Evolutionary conservation across 1,284 basidiomycete genomes (phyloP).

Genomic region (Pyrrhoderma lamaoense): DNA sequence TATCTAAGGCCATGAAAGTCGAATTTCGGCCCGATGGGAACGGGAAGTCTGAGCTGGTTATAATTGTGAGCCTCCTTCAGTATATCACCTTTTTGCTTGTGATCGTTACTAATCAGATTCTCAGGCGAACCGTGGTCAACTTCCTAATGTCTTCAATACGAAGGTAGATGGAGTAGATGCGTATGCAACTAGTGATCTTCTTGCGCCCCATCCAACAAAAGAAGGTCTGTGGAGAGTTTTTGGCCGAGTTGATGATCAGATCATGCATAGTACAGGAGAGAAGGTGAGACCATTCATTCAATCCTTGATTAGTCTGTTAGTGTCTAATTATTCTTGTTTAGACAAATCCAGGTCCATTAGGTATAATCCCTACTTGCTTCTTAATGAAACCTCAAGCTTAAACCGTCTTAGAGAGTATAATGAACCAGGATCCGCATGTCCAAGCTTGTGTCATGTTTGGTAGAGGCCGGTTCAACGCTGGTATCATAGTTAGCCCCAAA

Average conservation of each 20-base stretch:
- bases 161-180: slow-evolving; percentile 23
- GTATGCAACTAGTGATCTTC: slow-evolving; percentile 37
- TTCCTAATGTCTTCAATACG: slow-evolving; percentile 19
- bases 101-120: neutral
- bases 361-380: slow-evolving; percentile 21
- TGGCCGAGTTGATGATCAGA: slow-evolving; percentile 45
- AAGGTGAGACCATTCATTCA: slow-evolving; percentile 32
- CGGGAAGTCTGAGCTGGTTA: slow-evolving; percentile 20
- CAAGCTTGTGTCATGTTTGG: slow-evolving; percentile 33
- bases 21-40: slow-evolving; percentile 17
- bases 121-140: slow-evolving; percentile 9
- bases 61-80: slow-evolving; percentile 13
- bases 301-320: neutral
- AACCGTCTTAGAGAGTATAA: slow-evolving; percentile 29
- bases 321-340: slow-evolving; percentile 13
- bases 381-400: neutral
- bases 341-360: slow-evolving; percentile 38
- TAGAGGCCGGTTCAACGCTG: slow-evolving; percentile 34
- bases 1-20: slow-evolving; percentile 9
- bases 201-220: slow-evolving; percentile 39
- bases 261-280: slow-evolving; percentile 44
- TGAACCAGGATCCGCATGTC: slow-evolving; percentile 31
- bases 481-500: slow-evolving; percentile 35
- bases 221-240: slow-evolving; percentile 36
- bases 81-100: no score